Evolutionary conservation across 73 alveolate species (phyloP).

Genomic region (Paramecium sexaurelia): DNA sequence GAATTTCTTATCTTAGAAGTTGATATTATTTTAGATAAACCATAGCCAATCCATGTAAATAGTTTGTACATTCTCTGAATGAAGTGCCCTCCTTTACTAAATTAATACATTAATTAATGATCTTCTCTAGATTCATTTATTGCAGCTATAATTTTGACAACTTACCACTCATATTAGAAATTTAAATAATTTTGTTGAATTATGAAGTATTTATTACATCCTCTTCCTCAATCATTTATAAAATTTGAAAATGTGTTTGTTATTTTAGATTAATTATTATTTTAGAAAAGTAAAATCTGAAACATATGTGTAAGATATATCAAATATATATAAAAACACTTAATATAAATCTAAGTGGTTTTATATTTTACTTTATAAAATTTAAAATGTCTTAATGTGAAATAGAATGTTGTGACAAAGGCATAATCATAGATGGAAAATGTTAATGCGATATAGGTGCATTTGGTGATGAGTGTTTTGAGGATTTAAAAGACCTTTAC

Average conservation of each 20-base stretch:
- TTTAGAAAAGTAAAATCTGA: neutral
- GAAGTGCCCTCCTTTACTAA: neutral
- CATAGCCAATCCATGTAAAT: slow-evolving; percentile 27
- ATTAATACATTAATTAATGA: neutral
- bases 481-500: neutral
- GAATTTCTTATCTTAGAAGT: neutral
- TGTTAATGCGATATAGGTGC: slow-evolving; percentile 18
- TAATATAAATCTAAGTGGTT: neutral
- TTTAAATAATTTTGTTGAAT: neutral
- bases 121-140: neutral
- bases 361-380: neutral
- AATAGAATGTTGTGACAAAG: slow-evolving; percentile 9
- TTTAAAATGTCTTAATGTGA: neutral
- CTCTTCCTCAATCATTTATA: neutral
- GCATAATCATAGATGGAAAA: neutral
- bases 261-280: neutral
- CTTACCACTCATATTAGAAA: neutral
- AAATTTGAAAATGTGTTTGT: neutral
- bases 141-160: neutral
- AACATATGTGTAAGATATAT: neutral
- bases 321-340: neutral
- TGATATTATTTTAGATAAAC: slow-evolving; percentile 24
- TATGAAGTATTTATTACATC: neutral
- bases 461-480: neutral
- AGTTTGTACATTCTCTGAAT: slow-evolving; percentile 38